A percentile compares a stretch with the other conserved stretches of the same genome.
phyloP scores from a whole-genome alignment of 2,329 filamentous ascomycete genomes.

The Phialocephala subalpina region DNA sequence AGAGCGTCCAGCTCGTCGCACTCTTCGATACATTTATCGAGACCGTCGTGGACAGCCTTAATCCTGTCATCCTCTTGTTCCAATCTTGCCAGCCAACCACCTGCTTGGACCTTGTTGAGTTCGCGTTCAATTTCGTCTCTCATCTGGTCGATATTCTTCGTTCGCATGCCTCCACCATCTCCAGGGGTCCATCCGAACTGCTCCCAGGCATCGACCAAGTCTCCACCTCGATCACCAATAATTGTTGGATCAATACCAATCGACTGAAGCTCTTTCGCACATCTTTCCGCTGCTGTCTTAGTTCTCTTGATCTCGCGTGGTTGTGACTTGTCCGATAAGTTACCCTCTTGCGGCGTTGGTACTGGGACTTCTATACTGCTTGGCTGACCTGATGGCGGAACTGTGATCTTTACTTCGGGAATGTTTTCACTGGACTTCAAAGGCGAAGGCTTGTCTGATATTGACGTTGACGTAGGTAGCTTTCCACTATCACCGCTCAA shows the following conservation, averaged over 20 bases:
- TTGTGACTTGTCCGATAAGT: slow-evolving; percentile 40
- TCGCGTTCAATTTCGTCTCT: slow-evolving; percentile 87
- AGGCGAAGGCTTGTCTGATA: slow-evolving; percentile 34
- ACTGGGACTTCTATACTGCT: slow-evolving; percentile 49
- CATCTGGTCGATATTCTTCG: slow-evolving; percentile 80
- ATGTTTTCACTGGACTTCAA: slow-evolving; percentile 47
- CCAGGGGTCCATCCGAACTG: slow-evolving; percentile 82
- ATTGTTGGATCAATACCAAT: slow-evolving; percentile 80
- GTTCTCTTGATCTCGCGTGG: slow-evolving; percentile 39
- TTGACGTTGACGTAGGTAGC: slow-evolving; percentile 38
- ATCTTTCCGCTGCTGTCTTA: slow-evolving; percentile 43
- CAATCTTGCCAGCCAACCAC: slow-evolving; percentile 86
- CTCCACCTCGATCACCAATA: slow-evolving; percentile 78
- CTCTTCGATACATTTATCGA: slow-evolving; percentile 91
- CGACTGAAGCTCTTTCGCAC: slow-evolving; percentile 44
- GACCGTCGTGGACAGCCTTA: slow-evolving; percentile 82
- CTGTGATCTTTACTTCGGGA: slow-evolving; percentile 66
- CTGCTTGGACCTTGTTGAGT: slow-evolving; percentile 88
- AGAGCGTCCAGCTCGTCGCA: slow-evolving; percentile 97
- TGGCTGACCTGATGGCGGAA: slow-evolving; percentile 53
- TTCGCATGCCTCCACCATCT: slow-evolving; percentile 72
- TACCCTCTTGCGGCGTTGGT: slow-evolving; percentile 45
- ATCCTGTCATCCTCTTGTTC: slow-evolving; percentile 91
- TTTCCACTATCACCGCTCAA: slow-evolving; percentile 49
- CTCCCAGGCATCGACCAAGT: slow-evolving; percentile 83